Base-by-base conservation (phyloP, 768 basidiomycete species). In the Panaeolus papilionaceus region DNA sequence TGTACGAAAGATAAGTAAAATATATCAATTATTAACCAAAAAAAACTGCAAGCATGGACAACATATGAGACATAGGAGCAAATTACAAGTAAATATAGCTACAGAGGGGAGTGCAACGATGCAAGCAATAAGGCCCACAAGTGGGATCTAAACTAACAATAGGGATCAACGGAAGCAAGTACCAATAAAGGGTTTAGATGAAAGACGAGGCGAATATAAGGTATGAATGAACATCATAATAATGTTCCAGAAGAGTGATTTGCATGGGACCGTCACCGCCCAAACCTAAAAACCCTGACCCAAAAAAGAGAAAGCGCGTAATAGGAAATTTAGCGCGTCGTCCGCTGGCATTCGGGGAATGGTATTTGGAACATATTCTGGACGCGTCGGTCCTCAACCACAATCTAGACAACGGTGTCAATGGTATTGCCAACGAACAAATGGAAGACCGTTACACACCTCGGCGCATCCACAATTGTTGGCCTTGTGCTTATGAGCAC, bases 311-410 rank as follows among this genome's bases (percentile, higher is more conserved):
- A 64, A 28, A 47, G 51, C 37, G 4, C 18, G 40, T 12, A n/a
- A 12, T 12, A 58, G 33, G 33, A 28, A 28, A 14, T 33, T 58
- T 74, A 83, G 47, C 82, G 80, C 26, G 79, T 68, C 63, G 73
- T 72, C 54, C 78, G 79, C 65, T 79, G 75, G 71, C 84, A 85
- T 63, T 83, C 80, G 5, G 79, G 76, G 67, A 79, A 83, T 0
- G 78, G 77, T 7, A 79, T 72, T 72, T 84, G 84, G 72, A 84
- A 85, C 77, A 85, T 74, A 67, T 85, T 85, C 72, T 84, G 81
- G 49, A 85, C 77, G 66, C 79, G 79, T 64, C 81, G 73, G 38
- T 83, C 81, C 64, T 84, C 80, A 5, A 75, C 75, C 66, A 85
- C 71, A 69, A 82, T 69, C 84, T 85, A 61, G 42, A 44, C 38